Evolutionary conservation across 2,329 filamentous ascomycete genomes (phyloP).

Genomic region (Colletotrichum chlorophyti): DNA sequence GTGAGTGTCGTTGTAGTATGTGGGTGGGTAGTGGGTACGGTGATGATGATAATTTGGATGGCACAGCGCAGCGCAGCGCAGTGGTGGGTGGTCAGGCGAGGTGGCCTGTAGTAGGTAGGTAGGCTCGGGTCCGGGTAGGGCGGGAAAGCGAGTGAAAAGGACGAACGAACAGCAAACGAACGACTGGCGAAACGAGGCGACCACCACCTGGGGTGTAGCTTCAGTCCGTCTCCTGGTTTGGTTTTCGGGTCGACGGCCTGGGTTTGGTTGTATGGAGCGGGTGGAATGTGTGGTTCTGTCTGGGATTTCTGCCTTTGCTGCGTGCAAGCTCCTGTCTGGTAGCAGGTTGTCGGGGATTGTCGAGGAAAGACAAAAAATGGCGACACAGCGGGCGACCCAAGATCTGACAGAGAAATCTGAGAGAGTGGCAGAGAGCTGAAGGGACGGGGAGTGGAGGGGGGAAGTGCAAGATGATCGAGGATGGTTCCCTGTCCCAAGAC

Average conservation of each 20-base stretch:
- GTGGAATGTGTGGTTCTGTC: neutral
- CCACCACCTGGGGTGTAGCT: neutral
- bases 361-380: neutral
- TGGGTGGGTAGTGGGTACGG: conserved; percentile 4
- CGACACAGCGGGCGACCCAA: conserved; percentile 5
- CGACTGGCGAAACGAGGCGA: neutral
- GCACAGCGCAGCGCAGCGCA: too few relatives aligned
- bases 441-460: conserved; percentile 10
- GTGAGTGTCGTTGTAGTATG: neutral
- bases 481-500: conserved; percentile 25
- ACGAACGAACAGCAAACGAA: conserved; percentile 1
- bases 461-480: conserved; percentile 8
- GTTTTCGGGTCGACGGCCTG: too few relatives aligned
- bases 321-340: neutral
- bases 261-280: neutral
- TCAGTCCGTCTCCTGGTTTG: neutral
- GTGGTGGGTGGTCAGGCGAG: too few relatives aligned
- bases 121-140: neutral
- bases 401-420: neutral
- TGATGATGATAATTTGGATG: too few relatives aligned
- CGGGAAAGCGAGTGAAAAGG: neutral
- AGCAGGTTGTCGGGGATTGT: conserved; percentile 23
- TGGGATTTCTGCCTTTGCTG: neutral
- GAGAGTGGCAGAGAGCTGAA: conserved; percentile 15
- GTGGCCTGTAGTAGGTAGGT: too few relatives aligned